phyloP scores from a whole-genome alignment of 108 stramenopile species.

The Licmophora abbreviata region DNA sequence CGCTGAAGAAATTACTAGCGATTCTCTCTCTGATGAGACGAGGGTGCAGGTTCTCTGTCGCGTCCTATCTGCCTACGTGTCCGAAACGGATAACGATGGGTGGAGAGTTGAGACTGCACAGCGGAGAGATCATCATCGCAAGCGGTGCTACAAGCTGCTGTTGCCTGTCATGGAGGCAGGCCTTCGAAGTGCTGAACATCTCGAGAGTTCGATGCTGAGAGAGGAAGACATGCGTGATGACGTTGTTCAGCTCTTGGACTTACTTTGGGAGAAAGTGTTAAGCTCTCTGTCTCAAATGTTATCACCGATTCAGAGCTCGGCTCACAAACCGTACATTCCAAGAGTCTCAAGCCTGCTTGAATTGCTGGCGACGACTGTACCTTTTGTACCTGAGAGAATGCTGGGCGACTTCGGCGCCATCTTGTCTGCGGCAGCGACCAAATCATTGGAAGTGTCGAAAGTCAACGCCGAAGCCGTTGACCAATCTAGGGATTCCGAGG shows the following conservation, averaged over 20 bases:
- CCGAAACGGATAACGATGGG: slow-evolving; percentile 12
- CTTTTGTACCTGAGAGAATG: slow-evolving; percentile 1
- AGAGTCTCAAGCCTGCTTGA: slow-evolving; percentile 10
- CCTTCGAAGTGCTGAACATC: slow-evolving; percentile 24
- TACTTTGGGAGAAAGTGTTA: slow-evolving; percentile 17
- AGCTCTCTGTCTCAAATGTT: slow-evolving; percentile 12
- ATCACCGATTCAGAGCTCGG: slow-evolving; percentile 1
- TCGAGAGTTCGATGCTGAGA: slow-evolving; percentile 16
- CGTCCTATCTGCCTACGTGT: slow-evolving; percentile 32
- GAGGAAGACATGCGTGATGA: slow-evolving; percentile 9
- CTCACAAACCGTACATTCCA: not conserved
- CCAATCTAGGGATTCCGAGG: not conserved
- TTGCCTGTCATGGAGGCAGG: slow-evolving; percentile 37
- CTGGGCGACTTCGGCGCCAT: slow-evolving; percentile 12
- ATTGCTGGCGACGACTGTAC: slow-evolving; percentile 8
- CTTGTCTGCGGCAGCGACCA: slow-evolving; percentile 17
- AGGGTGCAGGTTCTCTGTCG: slow-evolving; percentile 37
- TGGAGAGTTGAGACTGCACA: slow-evolving; percentile 1
- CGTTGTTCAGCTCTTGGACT: slow-evolving; percentile 10
- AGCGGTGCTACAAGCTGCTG: slow-evolving; percentile 36
- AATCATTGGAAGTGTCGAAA: slow-evolving; percentile 20
- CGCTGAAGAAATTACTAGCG: slow-evolving; percentile 29
- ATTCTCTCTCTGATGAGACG: slow-evolving; percentile 28
- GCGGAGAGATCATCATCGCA: not conserved
- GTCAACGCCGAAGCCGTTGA: slow-evolving; percentile 3